Conservation (phyloP, 768 basidiomycete species). For the Lyophyllum semitale region DNA sequence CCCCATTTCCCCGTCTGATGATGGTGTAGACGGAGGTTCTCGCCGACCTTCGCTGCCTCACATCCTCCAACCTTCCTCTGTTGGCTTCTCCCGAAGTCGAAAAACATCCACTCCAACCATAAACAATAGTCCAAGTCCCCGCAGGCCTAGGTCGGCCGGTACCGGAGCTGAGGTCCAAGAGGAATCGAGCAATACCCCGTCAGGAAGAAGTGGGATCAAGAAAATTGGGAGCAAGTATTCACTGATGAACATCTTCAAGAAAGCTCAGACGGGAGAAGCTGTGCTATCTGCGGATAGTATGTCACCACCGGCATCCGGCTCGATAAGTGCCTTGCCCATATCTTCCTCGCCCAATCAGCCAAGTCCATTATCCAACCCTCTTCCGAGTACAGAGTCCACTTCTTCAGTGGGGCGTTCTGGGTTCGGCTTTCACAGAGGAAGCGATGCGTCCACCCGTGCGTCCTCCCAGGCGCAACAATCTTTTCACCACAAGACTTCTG, state of each 20-base stretch:
- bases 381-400: slow-evolving; percentile 16
- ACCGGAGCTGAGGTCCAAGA: slow-evolving; percentile 56
- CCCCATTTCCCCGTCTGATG: slow-evolving; percentile 28
- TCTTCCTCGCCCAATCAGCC: slow-evolving; percentile 23
- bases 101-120: slow-evolving; percentile 36
- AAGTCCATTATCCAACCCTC: slow-evolving; percentile 21
- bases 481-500: slow-evolving; percentile 24
- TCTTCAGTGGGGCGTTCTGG: slow-evolving; percentile 21
- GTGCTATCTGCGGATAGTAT: slow-evolving; percentile 17
- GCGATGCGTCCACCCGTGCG: slow-evolving; percentile 32
- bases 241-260: slow-evolving; percentile 74
- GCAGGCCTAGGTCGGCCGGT: slow-evolving; percentile 74
- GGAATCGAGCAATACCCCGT: slow-evolving; percentile 21
- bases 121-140: slow-evolving; percentile 32
- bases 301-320: slow-evolving; percentile 19
- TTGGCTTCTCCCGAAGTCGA: slow-evolving; percentile 29
- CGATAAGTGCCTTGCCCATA: slow-evolving; percentile 24
- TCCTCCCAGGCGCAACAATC: slow-evolving; percentile 12
- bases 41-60: slow-evolving; percentile 76
- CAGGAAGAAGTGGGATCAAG: slow-evolving; percentile 37
- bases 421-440: slow-evolving; percentile 31
- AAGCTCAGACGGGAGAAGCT: slow-evolving; percentile 42
- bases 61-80: slow-evolving; percentile 37
- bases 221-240: slow-evolving; percentile 74
- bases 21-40: slow-evolving; percentile 33